phyloP scores from a whole-genome alignment of 148 eudicot genomes.

The Spergularia bocconei region DNA sequence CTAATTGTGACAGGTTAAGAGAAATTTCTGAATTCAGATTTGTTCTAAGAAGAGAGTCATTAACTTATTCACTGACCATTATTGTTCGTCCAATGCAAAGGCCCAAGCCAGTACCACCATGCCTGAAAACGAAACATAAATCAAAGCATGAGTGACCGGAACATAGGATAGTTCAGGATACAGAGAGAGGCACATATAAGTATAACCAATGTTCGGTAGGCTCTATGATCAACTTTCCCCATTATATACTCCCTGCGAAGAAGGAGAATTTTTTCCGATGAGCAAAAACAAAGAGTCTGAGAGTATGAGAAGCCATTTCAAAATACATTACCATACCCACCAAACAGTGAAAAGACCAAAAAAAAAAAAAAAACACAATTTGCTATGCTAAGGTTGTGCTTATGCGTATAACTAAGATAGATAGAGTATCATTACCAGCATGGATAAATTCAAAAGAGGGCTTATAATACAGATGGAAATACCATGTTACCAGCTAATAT shows the following conservation, averaged over 20 bases:
- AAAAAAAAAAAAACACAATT: too few species aligned
- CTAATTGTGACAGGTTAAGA: neutral
- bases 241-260: constrained; percentile 88
- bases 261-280: too few species aligned
- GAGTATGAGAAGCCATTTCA: too few species aligned
- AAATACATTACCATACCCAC: too few species aligned
- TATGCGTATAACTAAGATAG: too few species aligned
- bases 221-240: constrained; percentile 90
- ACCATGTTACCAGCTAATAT: too few species aligned
- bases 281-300: too few species aligned
- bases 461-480: too few species aligned
- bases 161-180: constrained; percentile 35
- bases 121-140: constrained; percentile 48
- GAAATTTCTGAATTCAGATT: neutral
- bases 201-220: constrained; percentile 68
- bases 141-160: neutral
- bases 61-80: constrained; percentile 61
- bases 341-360: too few species aligned
- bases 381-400: too few species aligned
- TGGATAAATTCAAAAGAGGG: too few species aligned
- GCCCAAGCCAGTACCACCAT: constrained; percentile 99
- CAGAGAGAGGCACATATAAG: constrained; percentile 82
- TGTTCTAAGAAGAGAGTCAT: neutral
- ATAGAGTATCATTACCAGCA: too few species aligned
- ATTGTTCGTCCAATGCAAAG: constrained; percentile 89